Evolutionary conservation across 2,329 filamentous ascomycete genomes (phyloP).

Genomic region (Curvularia lunata): DNA sequence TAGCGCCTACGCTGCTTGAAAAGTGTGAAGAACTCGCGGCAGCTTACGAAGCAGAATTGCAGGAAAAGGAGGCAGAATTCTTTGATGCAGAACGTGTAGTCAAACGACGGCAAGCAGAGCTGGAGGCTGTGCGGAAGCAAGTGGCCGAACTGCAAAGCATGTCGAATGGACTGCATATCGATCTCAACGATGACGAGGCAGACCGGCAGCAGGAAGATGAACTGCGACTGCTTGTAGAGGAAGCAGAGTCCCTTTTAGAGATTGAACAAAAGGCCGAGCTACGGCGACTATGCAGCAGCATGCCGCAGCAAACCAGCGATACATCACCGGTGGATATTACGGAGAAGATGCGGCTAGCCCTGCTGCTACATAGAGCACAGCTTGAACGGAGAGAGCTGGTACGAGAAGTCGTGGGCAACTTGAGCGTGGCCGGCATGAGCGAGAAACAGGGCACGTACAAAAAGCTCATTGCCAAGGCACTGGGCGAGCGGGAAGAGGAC

Average conservation of each 20-base stretch:
- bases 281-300: conserved; percentile 37
- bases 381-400: conserved; percentile 68
- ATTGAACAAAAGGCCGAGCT: conserved; percentile 54
- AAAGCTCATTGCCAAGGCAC: conserved; percentile 69
- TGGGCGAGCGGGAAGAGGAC: conserved; percentile 72
- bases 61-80: conserved; percentile 68
- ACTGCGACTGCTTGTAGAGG: conserved; percentile 45
- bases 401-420: conserved; percentile 70
- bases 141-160: conserved; percentile 59
- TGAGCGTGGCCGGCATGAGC: conserved; percentile 72
- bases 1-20: conserved; percentile 62
- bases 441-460: conserved; percentile 78
- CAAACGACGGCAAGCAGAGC: conserved; percentile 69
- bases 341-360: conserved; percentile 64
- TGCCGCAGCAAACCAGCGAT: conserved; percentile 25
- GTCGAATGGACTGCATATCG: conserved; percentile 36
- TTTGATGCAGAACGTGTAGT: conserved; percentile 56
- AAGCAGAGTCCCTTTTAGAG: conserved; percentile 53
- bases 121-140: conserved; percentile 65
- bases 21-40: conserved; percentile 53
- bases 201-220: conserved; percentile 47
- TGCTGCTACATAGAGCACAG: conserved; percentile 63
- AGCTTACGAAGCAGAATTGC: conserved; percentile 74
- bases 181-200: conserved; percentile 47
- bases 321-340: conserved; percentile 51